Evolutionary conservation across 352 stramenopile genomes (phyloP).

Genomic region (Phytopythium chamaehyphon): DNA sequence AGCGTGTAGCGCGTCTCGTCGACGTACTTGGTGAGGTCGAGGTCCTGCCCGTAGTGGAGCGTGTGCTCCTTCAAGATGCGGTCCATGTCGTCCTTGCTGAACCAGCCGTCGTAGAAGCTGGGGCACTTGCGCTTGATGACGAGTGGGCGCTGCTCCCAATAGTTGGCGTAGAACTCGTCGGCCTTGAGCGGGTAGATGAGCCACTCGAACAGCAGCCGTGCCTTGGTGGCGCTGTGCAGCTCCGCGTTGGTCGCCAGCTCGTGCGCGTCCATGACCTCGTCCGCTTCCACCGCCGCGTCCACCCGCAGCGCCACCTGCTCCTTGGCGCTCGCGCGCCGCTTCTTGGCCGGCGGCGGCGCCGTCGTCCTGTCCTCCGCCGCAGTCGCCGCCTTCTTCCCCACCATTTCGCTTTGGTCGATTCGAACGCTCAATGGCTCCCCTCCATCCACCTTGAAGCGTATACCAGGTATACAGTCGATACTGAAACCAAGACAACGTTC

Average conservation of each 20-base stretch:
- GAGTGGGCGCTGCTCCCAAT: slow-evolving; percentile 93
- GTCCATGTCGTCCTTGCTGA: slow-evolving; percentile 67
- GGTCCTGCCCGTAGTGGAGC: slow-evolving; percentile 72
- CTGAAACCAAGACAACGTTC: neutral
- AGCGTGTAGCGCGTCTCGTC: slow-evolving; percentile 71
- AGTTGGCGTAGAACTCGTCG: slow-evolving; percentile 90
- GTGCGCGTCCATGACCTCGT: slow-evolving; percentile 57
- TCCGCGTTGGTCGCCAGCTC: slow-evolving; percentile 52
- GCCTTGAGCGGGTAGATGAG: slow-evolving; percentile 78
- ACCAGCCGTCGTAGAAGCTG: slow-evolving; percentile 79
- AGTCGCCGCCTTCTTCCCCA: slow-evolving; percentile 24
- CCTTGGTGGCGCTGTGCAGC: slow-evolving; percentile 65
- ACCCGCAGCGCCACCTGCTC: slow-evolving; percentile 40
- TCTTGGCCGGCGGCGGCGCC: slow-evolving; percentile 32
- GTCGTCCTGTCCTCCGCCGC: neutral
- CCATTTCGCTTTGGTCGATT: slow-evolving; percentile 19
- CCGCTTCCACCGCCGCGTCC: slow-evolving; percentile 21
- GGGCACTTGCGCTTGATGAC: slow-evolving; percentile 67
- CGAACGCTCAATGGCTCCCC: too few species aligned
- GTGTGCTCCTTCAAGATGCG: slow-evolving; percentile 72
- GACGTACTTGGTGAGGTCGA: slow-evolving; percentile 89
- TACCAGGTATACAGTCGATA: too few species aligned
- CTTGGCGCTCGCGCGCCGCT: slow-evolving; percentile 40
- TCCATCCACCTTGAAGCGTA: neutral
- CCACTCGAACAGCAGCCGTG: slow-evolving; percentile 79